phyloP scores from a whole-genome alignment of 2,329 filamentous ascomycete genomes.

The Talaromyces sp. region DNA sequence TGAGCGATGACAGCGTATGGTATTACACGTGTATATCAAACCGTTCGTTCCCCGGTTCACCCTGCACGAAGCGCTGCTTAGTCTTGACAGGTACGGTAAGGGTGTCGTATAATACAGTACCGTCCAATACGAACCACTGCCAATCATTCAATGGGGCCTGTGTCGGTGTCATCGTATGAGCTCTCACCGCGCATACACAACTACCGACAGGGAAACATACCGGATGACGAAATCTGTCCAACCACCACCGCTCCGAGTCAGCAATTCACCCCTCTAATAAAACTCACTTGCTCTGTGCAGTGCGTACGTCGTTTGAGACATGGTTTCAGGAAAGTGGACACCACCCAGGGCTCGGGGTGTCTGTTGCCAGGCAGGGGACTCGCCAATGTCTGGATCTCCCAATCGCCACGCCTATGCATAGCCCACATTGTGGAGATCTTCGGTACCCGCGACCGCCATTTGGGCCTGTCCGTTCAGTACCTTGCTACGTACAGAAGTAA shows the following conservation, averaged over 20 bases:
- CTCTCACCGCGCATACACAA: not conserved
- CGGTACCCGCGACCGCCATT: constrained; percentile 20
- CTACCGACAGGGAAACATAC: not conserved
- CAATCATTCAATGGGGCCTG: not conserved
- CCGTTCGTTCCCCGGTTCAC: too few relatives aligned
- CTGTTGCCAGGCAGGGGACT: constrained; percentile 4
- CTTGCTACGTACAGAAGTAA: too few relatives aligned
- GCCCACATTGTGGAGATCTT: constrained; percentile 22
- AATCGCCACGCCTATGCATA: constrained; percentile 10
- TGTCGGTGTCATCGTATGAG: not conserved
- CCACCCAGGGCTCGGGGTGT: not conserved
- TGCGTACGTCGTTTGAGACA: constrained; percentile 11
- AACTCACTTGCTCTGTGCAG: not conserved
- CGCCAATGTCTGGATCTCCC: constrained; percentile 11
- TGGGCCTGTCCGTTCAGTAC: constrained; percentile 14
- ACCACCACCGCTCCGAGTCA: not conserved
- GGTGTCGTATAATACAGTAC: not conserved
- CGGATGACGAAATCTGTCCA: not conserved
- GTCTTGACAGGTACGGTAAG: not conserved
- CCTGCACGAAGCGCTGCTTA: not conserved
- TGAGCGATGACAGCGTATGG: not conserved
- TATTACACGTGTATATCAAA: not conserved
- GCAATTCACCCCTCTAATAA: not conserved
- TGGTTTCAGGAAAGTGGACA: constrained; percentile 17
- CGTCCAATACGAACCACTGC: not conserved